Base-by-base conservation (phyloP, 2,329 filamentous ascomycete species). In the Aspergillus brunneoviolaceus region DNA sequence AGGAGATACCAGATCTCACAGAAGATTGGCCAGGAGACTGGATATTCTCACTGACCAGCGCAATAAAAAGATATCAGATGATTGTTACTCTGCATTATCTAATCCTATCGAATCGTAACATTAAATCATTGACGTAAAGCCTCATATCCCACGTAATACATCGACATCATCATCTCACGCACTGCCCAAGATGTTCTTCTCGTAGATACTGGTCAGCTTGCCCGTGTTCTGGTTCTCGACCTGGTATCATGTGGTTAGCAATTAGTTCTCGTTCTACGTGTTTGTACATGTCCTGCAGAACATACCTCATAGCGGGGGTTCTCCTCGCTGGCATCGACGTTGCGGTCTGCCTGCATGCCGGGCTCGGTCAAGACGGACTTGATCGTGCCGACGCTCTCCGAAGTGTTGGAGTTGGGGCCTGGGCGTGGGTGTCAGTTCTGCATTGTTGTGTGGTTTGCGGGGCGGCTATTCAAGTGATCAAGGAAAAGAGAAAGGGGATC, bases 271-370 rank as follows among this genome's bases (percentile, higher is more conserved):
- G 19, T 19, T 19, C 19, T 19, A 1, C 19, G 19, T 19, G 19
- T 19, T 19, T 19, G 19, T 19, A 19, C 1, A 19, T 19, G 19
- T 19, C 19, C 19, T 19, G 19, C 19, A 19, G 19, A 25, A 54
- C 63, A 25, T 63, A 73, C 74, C 72, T 77, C 72, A 55, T 77
- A 77, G 47, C 70, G 63, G n/a, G 74, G 74, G 12, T 68, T 65
- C 1, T 70, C 67, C 47, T 62, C 49, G 48, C 68, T 70, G 21
- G 74, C 74, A 49, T 75, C 62, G 49, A 77, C 72, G 16, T 73
- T 72, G 21, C 69, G 69, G 4, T 69, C 67, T 3, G 70, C 69
- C 50, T 70, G 69, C 23, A 65, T 68, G 14, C 69, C 70, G 0
- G 73, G 70, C 64, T 74, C 63, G 0, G 72, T 74, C 21, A 75